Evolutionary conservation across 305 asterid genomes (phyloP).

Genomic region (Fraxinus sp.): DNA sequence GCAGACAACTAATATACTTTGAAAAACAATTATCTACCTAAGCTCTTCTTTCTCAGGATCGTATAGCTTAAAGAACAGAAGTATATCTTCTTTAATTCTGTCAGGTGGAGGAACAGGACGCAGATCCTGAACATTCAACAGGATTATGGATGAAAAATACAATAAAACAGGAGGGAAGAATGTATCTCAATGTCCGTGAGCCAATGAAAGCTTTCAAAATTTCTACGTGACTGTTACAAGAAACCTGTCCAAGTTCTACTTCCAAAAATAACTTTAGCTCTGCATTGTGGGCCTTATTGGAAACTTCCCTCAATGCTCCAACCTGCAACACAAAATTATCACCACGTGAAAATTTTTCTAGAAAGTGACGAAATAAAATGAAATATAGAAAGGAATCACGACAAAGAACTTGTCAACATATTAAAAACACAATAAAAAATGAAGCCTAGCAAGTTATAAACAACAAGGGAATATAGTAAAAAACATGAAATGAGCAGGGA

Average conservation of each 20-base stretch:
- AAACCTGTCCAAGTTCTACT: conserved; percentile 54
- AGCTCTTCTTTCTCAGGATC: conserved; percentile 67
- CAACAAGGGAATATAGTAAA: background rate
- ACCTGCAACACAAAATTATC: conserved; percentile 45
- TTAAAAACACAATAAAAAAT: background rate
- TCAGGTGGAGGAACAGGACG: conserved; percentile 48
- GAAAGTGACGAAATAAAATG: background rate
- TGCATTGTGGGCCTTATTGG: conserved; percentile 54
- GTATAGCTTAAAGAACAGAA: conserved; percentile 64
- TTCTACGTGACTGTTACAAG: background rate
- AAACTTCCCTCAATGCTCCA: conserved; percentile 60
- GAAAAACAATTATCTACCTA: conserved; percentile 30
- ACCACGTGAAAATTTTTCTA: background rate
- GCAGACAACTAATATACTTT: background rate
- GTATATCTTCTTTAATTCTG: conserved; percentile 52
- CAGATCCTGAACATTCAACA: conserved; percentile 44
- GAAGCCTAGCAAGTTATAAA: conserved; percentile 18
- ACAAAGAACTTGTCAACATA: conserved; percentile 8
- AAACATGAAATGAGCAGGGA: conserved; percentile 5
- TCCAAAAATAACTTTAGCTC: conserved; percentile 68
- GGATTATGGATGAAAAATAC: conserved; percentile 12
- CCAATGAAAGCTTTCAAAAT: conserved; percentile 12
- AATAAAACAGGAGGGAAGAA: conserved; percentile 8
- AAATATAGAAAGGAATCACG: conserved; percentile 3
- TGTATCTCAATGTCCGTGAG: background rate